A percentile compares a stretch with the other conserved stretches of the same genome.
Conservation (phyloP, 2,329 filamentous ascomycete species). For the Pestalotiopsis sp. region DNA sequence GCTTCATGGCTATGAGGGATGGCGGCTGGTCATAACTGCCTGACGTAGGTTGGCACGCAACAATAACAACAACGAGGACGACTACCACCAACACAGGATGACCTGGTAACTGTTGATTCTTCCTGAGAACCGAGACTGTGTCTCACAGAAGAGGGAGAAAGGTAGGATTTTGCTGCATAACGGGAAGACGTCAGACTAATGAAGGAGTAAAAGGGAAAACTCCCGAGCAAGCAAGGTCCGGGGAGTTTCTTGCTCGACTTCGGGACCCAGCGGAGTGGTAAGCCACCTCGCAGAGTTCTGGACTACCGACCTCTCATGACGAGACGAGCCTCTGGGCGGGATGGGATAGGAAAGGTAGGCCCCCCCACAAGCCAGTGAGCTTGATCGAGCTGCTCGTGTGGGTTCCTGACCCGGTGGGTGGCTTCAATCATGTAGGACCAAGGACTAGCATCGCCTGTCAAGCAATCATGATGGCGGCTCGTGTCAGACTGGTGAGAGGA, state of each 20-base stretch:
- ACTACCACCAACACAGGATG: background rate
- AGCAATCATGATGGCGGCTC: background rate
- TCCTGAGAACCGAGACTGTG: background rate
- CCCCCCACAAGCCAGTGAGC: background rate
- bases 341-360: background rate
- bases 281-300: background rate
- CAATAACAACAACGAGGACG: background rate
- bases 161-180: background rate
- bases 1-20: background rate
- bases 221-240: background rate
- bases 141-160: background rate
- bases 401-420: background rate
- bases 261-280: background rate
- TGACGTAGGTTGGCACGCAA: background rate
- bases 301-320: background rate
- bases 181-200: background rate
- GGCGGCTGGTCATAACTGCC: conserved; percentile 5
- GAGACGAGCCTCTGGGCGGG: background rate
- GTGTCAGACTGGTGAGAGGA: conserved; percentile 6
- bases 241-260: background rate
- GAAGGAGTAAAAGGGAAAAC: background rate
- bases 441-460: background rate
- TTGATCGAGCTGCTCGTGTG: background rate
- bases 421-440: background rate
- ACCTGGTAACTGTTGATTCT: background rate